Evolutionary conservation across 2,329 filamentous ascomycete genomes (phyloP).

Genomic region (Rutstroemia sydowiana): DNA sequence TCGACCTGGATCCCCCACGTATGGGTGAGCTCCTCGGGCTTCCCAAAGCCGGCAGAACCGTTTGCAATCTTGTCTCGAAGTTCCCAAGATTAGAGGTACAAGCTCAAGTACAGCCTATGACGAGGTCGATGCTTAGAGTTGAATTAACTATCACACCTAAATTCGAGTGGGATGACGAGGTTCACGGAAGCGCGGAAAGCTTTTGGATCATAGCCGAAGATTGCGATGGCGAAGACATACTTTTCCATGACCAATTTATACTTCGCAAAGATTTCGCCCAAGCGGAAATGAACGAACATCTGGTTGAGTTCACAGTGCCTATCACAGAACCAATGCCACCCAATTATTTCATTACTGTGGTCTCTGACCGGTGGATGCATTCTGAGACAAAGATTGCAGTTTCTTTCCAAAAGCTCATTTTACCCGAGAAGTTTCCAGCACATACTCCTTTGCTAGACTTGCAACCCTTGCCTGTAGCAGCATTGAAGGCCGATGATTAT

Average conservation of each 20-base stretch:
- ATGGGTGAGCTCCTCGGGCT: conserved; percentile 93
- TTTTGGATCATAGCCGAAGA: conserved; percentile 99
- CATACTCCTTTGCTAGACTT: conserved; percentile 89
- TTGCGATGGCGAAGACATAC: conserved; percentile 90
- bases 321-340: conserved; percentile 97
- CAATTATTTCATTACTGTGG: conserved; percentile 93
- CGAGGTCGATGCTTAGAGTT: conserved; percentile 82
- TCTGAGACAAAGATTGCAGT: conserved; percentile 89
- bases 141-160: conserved; percentile 89
- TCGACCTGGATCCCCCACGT: conserved; percentile 89
- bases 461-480: conserved; percentile 82
- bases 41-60: conserved; percentile 77
- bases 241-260: conserved; percentile 92
- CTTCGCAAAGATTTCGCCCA: conserved; percentile 83
- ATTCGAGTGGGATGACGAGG: conserved; percentile 86
- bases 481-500: conserved; percentile 80
- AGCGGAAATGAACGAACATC: conserved; percentile 82
- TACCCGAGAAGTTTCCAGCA: conserved; percentile 91
- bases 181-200: conserved; percentile 82
- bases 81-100: conserved; percentile 91
- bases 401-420: conserved; percentile 87
- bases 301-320: conserved; percentile 92
- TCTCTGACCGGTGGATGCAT: conserved; percentile 98
- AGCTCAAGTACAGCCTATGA: conserved; percentile 90
- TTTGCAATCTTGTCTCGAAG: conserved; percentile 81